Evolutionary conservation across 2,329 filamentous ascomycete species (phyloP), one percentile per base, ranked within the genome.

Genomic region (Helotiales sp.): DNA sequence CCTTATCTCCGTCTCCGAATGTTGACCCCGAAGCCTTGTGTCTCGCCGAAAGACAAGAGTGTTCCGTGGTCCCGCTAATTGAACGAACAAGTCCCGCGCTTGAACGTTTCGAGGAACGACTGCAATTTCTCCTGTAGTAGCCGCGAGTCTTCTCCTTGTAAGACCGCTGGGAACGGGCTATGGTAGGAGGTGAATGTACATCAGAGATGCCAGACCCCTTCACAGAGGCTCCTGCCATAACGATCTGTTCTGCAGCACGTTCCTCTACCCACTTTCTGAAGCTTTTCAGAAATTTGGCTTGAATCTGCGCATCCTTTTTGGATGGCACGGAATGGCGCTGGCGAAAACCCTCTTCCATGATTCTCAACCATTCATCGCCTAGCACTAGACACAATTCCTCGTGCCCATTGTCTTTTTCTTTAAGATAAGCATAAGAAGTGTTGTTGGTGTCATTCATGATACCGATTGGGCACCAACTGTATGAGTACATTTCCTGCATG

Each of bases 401-500:
- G n/a, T 63, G 59, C 28, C 45, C 52, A 22, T 34, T 54, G 54
- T 66, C 64, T 8, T 54, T 63, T 20, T 60, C 64, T 15, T 54
- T 54, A 5, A 66, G n/a, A 55, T 59, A 32, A 6, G 60, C 45
- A 34, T n/a, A n/a, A n/a, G n/a, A n/a, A n/a, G n/a, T 66, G 64
- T 3, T 37, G 59, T 28, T 66, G 49, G 20, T 59, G 50, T 10
- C 64, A 47, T n/a, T 66, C 64, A 34, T 66, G n/a, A n/a, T n/a
- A n/a, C n/a, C 64, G 24, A 60, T 60, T 5, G 59, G 59, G 60
- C 64, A 66, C 64, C 64, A 66, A 2, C 52, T 34, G n/a, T 45
- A 28, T 15, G 34, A 40, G 22, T 59, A 59, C 55, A 59, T 59
- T 15, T 7, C 13, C 55, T 43, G 43, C 34, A 59, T 10, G 5